These are phyloP conservation scores for Entomortierella chlamydospora DNA, from an alignment of 192 early-diverging fungal species.

Conservation along the genomic window DNA sequence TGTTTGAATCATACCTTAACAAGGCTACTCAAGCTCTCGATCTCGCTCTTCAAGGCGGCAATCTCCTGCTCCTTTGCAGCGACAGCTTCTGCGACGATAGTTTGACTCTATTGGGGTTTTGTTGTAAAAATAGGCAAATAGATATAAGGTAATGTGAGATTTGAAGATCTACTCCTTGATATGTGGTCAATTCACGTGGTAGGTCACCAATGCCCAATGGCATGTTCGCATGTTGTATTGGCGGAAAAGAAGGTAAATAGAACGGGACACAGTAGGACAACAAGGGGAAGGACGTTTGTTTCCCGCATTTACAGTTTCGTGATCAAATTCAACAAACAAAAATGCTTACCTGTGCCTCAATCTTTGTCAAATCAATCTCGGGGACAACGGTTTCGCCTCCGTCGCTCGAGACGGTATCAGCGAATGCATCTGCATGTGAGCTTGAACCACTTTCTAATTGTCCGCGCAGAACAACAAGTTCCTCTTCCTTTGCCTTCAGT, in stretches of 20 bases:
- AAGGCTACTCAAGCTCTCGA: constrained; percentile 51
- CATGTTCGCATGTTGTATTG: background rate
- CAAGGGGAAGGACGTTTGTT: background rate
- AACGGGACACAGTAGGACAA: background rate
- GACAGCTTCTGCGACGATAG: constrained; percentile 42
- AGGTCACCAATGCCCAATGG: constrained; percentile 3
- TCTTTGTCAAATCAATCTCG: constrained; percentile 51
- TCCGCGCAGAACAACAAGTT: constrained; percentile 23
- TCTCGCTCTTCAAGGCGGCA: constrained; percentile 29
- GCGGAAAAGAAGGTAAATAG: background rate
- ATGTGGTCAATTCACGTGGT: constrained; percentile 13
- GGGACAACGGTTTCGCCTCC: constrained; percentile 52
- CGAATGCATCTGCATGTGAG: constrained; percentile 36
- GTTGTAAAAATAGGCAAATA: background rate
- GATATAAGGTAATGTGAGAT: background rate
- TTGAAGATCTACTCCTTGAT: background rate
- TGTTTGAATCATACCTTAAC: constrained; percentile 25
- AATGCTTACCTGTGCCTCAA: constrained; percentile 47
- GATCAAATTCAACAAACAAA: constrained; percentile 1
- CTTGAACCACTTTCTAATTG: constrained; percentile 29
- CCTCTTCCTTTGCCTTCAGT: constrained; percentile 43
- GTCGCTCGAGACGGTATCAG: constrained; percentile 51
- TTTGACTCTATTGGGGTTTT: constrained; percentile 32
- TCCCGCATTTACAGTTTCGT: constrained; percentile 1
- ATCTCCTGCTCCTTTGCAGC: constrained; percentile 51